phyloP scores from a whole-genome alignment of 768 basidiomycete species.

The Tephrocybe sp. region DNA sequence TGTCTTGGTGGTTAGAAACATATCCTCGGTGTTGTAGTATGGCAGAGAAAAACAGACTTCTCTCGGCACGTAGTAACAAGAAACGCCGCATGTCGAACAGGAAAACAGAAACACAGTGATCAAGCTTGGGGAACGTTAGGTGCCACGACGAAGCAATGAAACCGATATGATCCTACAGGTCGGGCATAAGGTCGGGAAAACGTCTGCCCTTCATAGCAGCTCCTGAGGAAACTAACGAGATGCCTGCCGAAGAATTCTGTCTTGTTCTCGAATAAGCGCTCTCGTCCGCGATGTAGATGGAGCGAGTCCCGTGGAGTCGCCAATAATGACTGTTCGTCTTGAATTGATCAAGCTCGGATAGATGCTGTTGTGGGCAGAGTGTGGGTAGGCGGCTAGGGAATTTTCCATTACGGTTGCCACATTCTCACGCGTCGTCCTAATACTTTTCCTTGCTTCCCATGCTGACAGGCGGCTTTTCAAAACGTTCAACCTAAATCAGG shows the following conservation, averaged over 20 bases:
- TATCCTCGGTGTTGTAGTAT: conserved; percentile 3
- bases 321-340: conserved; percentile 9
- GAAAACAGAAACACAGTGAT: conserved; percentile 1
- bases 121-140: background rate
- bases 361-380: background rate
- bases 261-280: conserved; percentile 12
- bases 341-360: conserved; percentile 15
- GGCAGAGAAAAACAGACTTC: too few species aligned
- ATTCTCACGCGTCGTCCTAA: conserved; percentile 15
- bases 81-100: background rate
- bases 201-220: background rate
- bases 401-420: conserved; percentile 10
- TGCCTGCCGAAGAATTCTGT: background rate
- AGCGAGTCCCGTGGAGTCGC: conserved; percentile 10
- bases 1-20: background rate
- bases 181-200: background rate
- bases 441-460: conserved; percentile 15
- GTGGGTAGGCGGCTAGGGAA: conserved; percentile 15
- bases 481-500: conserved; percentile 9
- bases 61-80: too few species aligned
- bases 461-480: conserved; percentile 5
- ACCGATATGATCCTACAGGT: background rate
- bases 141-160: too few species aligned
- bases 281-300: conserved; percentile 9
- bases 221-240: background rate